These are phyloP conservation scores for Agaricus blazei DNA, from an alignment of 768 basidiomycete genomes.

Conservation along the genomic window DNA sequence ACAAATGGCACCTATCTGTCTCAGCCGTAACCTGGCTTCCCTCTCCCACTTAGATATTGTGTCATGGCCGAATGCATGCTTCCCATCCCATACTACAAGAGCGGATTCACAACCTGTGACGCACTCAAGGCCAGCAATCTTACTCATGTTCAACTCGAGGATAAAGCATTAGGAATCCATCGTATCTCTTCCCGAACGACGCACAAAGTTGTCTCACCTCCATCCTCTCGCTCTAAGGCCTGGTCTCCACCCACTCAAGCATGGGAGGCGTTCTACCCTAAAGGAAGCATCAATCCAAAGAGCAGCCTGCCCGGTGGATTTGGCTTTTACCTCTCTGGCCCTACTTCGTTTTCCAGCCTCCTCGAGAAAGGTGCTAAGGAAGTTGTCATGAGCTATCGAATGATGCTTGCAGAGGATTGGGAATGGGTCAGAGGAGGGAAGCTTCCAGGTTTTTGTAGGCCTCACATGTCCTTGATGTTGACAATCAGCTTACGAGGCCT, in stretches of 20 bases:
- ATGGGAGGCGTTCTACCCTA: constrained; percentile 60
- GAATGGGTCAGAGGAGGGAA: constrained; percentile 75
- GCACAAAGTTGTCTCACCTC: constrained; percentile 24
- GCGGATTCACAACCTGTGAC: constrained; percentile 39
- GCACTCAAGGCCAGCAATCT: constrained; percentile 18
- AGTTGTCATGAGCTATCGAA: constrained; percentile 57
- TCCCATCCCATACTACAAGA: constrained; percentile 22
- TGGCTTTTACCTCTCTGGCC: constrained; percentile 63
- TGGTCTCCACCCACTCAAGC: constrained; percentile 26
- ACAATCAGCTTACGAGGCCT: neutral
- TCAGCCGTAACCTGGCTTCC: too few species aligned
- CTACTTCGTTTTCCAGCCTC: constrained; percentile 31
- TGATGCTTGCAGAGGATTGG: constrained; percentile 60
- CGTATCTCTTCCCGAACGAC: constrained; percentile 34
- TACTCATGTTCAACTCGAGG: constrained; percentile 28
- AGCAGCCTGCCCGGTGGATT: constrained; percentile 55
- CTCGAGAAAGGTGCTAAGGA: constrained; percentile 42
- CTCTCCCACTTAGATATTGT: neutral
- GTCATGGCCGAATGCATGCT: constrained; percentile 14
- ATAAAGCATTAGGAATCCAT: constrained; percentile 45
- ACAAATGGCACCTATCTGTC: too few species aligned
- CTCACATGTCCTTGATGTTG: neutral
- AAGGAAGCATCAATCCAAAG: constrained; percentile 57
- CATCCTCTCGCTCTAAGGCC: constrained; percentile 7
- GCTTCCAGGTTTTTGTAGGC: constrained; percentile 66